phyloP scores from a whole-genome alignment of 768 basidiomycete species.

The Amanita pallidorosea region DNA sequence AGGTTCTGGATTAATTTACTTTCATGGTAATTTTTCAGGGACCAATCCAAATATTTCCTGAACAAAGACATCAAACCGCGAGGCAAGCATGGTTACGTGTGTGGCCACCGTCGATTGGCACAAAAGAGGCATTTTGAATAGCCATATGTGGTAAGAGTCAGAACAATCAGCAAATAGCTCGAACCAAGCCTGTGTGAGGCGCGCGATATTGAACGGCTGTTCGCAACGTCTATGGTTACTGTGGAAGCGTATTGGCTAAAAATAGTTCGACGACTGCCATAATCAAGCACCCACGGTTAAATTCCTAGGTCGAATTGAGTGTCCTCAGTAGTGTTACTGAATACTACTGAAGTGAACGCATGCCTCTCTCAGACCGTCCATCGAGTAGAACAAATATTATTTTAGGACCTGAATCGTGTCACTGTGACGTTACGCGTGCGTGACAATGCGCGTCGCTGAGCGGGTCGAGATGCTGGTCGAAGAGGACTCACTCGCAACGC shows the following conservation, averaged over 20 bases:
- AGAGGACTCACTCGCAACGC: constrained; percentile 3
- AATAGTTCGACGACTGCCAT: neutral
- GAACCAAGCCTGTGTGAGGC: neutral
- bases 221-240: no score
- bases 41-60: constrained; percentile 1
- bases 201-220: neutral
- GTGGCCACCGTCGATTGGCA: neutral
- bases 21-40: neutral
- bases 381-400: no score
- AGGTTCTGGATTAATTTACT: neutral
- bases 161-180: neutral
- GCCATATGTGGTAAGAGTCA: neutral
- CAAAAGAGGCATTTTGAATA: neutral
- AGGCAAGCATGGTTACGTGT: neutral
- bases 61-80: neutral
- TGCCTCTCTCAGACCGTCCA: no score
- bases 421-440: constrained; percentile 3
- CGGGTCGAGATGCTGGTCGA: neutral
- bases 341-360: no score
- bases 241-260: no score
- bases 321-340: no score
- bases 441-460: neutral
- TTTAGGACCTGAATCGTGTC: no score
- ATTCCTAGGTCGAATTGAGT: no score
- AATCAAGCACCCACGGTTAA: no score